phyloP scores from a whole-genome alignment of 441 rosid species.

The Mallotus repandus region DNA sequence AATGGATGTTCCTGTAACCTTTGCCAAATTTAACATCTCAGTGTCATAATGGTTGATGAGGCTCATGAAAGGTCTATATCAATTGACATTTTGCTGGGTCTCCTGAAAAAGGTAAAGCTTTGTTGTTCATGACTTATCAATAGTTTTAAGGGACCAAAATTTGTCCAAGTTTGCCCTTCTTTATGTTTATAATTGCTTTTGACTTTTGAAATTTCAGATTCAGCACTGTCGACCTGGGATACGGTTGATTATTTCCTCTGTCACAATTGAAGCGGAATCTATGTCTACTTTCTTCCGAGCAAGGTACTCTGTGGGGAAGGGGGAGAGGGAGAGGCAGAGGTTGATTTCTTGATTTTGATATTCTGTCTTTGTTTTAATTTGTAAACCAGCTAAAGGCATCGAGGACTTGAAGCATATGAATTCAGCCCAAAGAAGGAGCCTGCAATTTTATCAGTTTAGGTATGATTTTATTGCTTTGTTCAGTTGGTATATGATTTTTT shows the following conservation, averaged over 20 bases:
- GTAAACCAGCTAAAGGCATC: slow-evolving; percentile 50
- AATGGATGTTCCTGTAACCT: background rate
- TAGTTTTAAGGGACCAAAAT: slow-evolving; percentile 4
- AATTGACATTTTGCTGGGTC: slow-evolving; percentile 91
- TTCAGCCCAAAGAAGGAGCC: slow-evolving; percentile 61
- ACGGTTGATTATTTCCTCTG: slow-evolving; percentile 88
- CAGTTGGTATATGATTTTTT: no score
- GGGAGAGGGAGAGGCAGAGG: background rate
- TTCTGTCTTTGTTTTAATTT: slow-evolving; percentile 25
- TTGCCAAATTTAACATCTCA: slow-evolving; percentile 23
- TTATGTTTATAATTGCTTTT: slow-evolving; percentile 10
- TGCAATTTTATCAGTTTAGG: slow-evolving; percentile 94
- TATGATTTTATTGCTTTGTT: slow-evolving; percentile 23
- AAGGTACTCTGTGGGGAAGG: slow-evolving; percentile 45
- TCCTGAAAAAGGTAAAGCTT: slow-evolving; percentile 73
- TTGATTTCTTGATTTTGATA: background rate
- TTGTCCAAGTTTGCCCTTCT: slow-evolving; percentile 11
- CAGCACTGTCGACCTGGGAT: slow-evolving; percentile 87
- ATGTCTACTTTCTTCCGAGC: slow-evolving; percentile 74
- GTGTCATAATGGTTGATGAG: slow-evolving; percentile 98
- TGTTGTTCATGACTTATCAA: slow-evolving; percentile 1
- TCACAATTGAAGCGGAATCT: slow-evolving; percentile 90
- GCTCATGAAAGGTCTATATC: slow-evolving; percentile 99
- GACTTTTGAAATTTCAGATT: slow-evolving; percentile 42
- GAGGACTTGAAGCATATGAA: slow-evolving; percentile 43